These are phyloP conservation scores for Termitomyces eurrhizus DNA, from an alignment of 768 basidiomycete genomes.

Conservation along the genomic window DNA sequence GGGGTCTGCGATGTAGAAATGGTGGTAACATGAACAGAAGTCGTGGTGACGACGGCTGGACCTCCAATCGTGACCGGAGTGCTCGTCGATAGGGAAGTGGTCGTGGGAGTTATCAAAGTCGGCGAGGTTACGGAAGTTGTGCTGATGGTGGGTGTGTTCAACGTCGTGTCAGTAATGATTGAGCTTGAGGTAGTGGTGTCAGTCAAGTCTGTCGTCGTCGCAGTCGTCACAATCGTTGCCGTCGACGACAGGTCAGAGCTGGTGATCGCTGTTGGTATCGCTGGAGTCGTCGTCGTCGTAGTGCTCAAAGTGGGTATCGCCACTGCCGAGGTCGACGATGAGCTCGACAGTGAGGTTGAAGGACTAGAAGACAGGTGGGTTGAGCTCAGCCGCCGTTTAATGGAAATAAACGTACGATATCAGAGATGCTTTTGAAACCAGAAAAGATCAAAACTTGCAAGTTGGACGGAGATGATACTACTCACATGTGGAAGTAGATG, in stretches of 20 bases:
- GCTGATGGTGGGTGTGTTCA: not conserved
- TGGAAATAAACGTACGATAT: not conserved
- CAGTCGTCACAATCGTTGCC: not conserved
- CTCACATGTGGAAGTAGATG: not conserved
- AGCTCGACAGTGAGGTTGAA: not conserved
- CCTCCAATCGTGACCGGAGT: not conserved
- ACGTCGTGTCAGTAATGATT: not conserved
- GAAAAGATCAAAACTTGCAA: not conserved
- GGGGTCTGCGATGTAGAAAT: not conserved
- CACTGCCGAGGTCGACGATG: not conserved
- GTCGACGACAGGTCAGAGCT: not conserved
- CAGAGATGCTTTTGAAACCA: not conserved
- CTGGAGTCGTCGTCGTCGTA: not conserved
- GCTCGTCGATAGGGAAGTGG: not conserved
- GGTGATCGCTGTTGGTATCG: not conserved
- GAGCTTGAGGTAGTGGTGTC: not conserved
- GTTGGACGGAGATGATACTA: not conserved
- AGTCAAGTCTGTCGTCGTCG: not conserved
- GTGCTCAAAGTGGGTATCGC: not conserved
- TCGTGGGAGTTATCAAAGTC: not conserved
- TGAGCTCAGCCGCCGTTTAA: not conserved
- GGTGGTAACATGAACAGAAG: not conserved
- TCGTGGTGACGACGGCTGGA: not conserved
- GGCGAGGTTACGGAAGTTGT: conserved; percentile 1
- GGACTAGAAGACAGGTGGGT: not conserved